phyloP scores from a whole-genome alignment of 1,284 basidiomycete species.

The Leccinum pachyderme region DNA sequence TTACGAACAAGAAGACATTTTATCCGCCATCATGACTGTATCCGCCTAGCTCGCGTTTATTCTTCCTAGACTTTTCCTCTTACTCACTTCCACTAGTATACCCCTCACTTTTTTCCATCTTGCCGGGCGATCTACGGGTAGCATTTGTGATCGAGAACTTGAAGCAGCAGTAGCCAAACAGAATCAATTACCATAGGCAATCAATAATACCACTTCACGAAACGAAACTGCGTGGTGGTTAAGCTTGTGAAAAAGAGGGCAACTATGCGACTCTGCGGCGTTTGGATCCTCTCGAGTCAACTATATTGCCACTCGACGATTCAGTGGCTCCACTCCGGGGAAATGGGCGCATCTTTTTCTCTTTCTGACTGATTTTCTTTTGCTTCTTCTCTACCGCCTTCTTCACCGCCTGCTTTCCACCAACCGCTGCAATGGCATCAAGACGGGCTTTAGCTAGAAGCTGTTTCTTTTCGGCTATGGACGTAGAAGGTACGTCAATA shows the following conservation, averaged over 20 bases:
- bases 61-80: conserved; percentile 24
- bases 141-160: conserved; percentile 26
- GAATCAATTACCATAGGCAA: conserved; percentile 31
- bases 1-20: conserved; percentile 67
- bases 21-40: conserved; percentile 27
- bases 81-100: conserved; percentile 23
- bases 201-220: conserved; percentile 26
- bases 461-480: conserved; percentile 73
- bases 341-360: conserved; percentile 82
- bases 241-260: too few relatives aligned
- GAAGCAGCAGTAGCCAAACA: conserved; percentile 31
- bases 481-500: conserved; percentile 7
- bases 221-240: not conserved
- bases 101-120: conserved; percentile 31
- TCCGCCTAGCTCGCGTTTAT: conserved; percentile 21
- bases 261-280: conserved; percentile 24
- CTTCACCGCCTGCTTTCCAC: conserved; percentile 79
- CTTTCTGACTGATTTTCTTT: conserved; percentile 85
- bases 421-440: conserved; percentile 69
- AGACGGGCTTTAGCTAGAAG: conserved; percentile 73
- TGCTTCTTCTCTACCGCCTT: conserved; percentile 88
- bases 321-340: conserved; percentile 29
- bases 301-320: conserved; percentile 11
- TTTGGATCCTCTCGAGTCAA: conserved; percentile 15
- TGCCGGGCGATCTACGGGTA: conserved; percentile 23